These are phyloP conservation scores for Emericellopsis atlantica DNA, from an alignment of 2,329 filamentous ascomycete genomes.

Conservation along the genomic window DNA sequence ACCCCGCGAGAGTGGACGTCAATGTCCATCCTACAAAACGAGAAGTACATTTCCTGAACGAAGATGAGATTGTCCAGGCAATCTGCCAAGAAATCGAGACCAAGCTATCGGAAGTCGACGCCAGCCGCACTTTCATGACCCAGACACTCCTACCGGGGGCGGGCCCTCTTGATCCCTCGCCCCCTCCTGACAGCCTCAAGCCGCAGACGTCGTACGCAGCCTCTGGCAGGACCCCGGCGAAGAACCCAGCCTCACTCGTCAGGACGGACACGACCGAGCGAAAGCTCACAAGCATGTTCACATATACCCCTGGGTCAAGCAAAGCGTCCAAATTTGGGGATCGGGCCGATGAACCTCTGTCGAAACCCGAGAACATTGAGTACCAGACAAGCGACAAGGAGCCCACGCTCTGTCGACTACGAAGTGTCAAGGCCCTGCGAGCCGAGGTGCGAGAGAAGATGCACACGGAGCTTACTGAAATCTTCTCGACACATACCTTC, in stretches of 20 bases:
- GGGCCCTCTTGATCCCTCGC: neutral
- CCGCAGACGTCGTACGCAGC: conserved; percentile 11
- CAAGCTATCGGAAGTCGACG: conserved; percentile 76
- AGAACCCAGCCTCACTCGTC: conserved; percentile 62
- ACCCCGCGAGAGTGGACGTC: conserved; percentile 85
- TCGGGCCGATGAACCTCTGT: conserved; percentile 19
- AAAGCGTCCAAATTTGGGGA: conserved; percentile 2
- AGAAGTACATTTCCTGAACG: conserved; percentile 94
- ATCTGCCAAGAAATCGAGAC: conserved; percentile 71
- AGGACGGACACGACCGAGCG: conserved; percentile 78
- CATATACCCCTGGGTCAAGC: conserved; percentile 30
- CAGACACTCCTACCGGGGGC: conserved; percentile 76
- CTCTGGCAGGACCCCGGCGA: conserved; percentile 21
- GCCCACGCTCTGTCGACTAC: conserved; percentile 57
- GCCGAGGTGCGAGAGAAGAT: conserved; percentile 67
- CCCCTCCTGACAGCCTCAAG: neutral
- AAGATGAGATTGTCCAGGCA: conserved; percentile 85
- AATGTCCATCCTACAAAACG: conserved; percentile 96
- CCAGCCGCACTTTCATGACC: conserved; percentile 86
- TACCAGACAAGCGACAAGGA: conserved; percentile 65
- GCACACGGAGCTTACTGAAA: conserved; percentile 76
- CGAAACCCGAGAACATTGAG: conserved; percentile 37
- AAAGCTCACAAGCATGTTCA: conserved; percentile 94
- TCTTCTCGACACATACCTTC: conserved; percentile 81
- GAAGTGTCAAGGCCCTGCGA: conserved; percentile 77